phyloP scores from a whole-genome alignment of 2,329 filamentous ascomycete genomes.

The Leptographium wingfieldii region DNA sequence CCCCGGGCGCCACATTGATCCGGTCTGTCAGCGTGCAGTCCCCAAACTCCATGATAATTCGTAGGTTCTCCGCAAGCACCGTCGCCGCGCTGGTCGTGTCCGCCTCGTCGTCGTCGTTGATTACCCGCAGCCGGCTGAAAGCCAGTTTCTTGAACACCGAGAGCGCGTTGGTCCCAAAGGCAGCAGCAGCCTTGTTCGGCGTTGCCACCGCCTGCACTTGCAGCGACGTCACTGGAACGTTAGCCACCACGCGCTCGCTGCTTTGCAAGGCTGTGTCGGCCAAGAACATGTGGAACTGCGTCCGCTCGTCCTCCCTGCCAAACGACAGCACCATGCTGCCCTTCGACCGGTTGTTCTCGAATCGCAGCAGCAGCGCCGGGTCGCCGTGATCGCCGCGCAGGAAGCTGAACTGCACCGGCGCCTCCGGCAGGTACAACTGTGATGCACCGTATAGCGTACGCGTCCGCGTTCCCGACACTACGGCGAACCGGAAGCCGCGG shows the following conservation, averaged over 20 bases:
- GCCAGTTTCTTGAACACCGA: constrained; percentile 36
- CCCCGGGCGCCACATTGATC: constrained; percentile 67
- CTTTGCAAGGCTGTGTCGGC: constrained; percentile 57
- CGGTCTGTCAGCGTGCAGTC: constrained; percentile 72
- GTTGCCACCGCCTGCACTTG: constrained; percentile 17
- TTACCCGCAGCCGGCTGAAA: constrained; percentile 57
- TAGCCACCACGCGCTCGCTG: constrained; percentile 58
- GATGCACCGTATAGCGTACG: constrained; percentile 68
- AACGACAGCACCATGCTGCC: constrained; percentile 71
- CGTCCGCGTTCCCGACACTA: constrained; percentile 64
- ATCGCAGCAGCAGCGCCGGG: constrained; percentile 57
- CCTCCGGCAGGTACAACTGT: constrained; percentile 51
- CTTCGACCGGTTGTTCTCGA: constrained; percentile 51
- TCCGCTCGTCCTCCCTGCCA: constrained; percentile 55
- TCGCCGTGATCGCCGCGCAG: constrained; percentile 57
- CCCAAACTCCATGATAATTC: constrained; percentile 62
- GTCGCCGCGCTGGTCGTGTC: constrained; percentile 48
- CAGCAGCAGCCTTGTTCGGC: constrained; percentile 35
- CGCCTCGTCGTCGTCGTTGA: constrained; percentile 56
- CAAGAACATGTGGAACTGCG: constrained; percentile 58
- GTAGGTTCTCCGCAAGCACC: constrained; percentile 63
- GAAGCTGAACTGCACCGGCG: constrained; percentile 67
- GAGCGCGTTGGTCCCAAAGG: constrained; percentile 36
- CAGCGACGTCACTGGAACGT: constrained; percentile 54
- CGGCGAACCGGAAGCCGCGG: constrained; percentile 63